phyloP scores from a whole-genome alignment of 805 yeast species.

The Priceomyces carsonii region DNA sequence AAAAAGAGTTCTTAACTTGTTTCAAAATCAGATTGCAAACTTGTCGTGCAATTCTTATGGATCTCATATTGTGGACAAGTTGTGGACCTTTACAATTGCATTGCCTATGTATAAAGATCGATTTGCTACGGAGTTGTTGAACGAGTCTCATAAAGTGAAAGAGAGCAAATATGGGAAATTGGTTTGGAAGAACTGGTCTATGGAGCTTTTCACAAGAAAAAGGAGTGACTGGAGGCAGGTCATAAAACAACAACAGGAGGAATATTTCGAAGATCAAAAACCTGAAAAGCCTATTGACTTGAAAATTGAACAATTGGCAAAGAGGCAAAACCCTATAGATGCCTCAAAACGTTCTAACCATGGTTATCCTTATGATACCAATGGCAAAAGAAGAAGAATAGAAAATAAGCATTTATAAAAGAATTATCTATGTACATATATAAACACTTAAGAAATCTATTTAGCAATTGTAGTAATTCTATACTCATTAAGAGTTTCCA shows the following conservation, averaged over 20 bases:
- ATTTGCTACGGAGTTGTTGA: constrained; percentile 66
- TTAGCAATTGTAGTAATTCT: constrained; percentile 22
- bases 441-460: constrained; percentile 1
- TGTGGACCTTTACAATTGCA: constrained; percentile 77
- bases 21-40: constrained; percentile 54
- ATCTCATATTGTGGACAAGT: constrained; percentile 82
- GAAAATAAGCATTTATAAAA: constrained; percentile 3
- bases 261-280: constrained; percentile 21
- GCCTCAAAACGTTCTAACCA: constrained; percentile 22
- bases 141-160: constrained; percentile 67
- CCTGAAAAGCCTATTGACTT: constrained; percentile 41
- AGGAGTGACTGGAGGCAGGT: constrained; percentile 79
- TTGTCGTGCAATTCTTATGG: constrained; percentile 86
- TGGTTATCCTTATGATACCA: constrained; percentile 10
- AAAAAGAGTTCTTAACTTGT: constrained; percentile 66
- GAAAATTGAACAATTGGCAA: constrained; percentile 39
- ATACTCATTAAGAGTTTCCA: constrained; percentile 54
- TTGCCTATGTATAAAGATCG: constrained; percentile 85
- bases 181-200: constrained; percentile 94
- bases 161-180: constrained; percentile 83
- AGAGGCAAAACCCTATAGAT: constrained; percentile 25
- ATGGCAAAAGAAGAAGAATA: constrained; percentile 4
- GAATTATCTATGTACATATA: constrained; percentile 7
- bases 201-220: constrained; percentile 76
- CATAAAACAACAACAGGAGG: constrained; percentile 48